A percentile compares a stretch with the other conserved stretches of the same genome.
These are phyloP conservation scores for Eragrostis curvula DNA, from an alignment of 176 grass and related monocot genomes.

Conservation along the genomic window DNA sequence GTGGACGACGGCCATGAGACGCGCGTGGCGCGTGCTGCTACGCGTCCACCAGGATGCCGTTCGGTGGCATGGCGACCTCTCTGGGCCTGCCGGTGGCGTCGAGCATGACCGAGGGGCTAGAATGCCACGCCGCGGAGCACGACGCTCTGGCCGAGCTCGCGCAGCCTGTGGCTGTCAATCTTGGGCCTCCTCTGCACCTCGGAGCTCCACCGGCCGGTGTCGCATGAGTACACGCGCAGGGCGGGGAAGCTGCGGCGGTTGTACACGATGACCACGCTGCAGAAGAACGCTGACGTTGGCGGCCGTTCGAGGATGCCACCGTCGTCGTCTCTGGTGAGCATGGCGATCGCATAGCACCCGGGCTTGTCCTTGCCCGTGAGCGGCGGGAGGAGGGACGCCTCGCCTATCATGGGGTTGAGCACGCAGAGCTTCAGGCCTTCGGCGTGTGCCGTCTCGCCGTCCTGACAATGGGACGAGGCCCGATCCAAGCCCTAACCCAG, in stretches of 20 bases:
- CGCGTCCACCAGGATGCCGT: neutral
- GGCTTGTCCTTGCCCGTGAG: too few relatives aligned
- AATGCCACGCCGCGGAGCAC: slow-evolving; percentile 10
- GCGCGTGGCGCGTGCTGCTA: neutral
- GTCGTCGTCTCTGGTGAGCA: neutral
- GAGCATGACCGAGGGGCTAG: slow-evolving; percentile 4
- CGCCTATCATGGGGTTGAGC: neutral
- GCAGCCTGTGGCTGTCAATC: neutral
- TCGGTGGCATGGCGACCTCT: neutral
- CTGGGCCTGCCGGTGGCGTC: neutral
- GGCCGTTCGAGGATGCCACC: neutral
- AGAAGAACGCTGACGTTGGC: neutral
- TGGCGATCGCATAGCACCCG: neutral
- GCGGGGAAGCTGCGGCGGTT: neutral
- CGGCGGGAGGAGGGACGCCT: neutral
- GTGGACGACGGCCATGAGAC: slow-evolving; percentile 49
- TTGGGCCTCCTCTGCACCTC: neutral
- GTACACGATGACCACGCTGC: slow-evolving; percentile 28
- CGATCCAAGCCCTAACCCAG: too few relatives aligned
- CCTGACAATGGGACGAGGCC: too few relatives aligned
- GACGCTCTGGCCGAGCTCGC: too few relatives aligned
- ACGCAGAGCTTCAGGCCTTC: neutral
- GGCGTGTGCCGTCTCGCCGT: neutral
- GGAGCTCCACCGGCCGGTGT: neutral
- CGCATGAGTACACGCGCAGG: slow-evolving; percentile 27